Evolutionary conservation across 2,329 filamentous ascomycete genomes (phyloP), one percentile per base, ranked within the genome.

Genomic region (Colletotrichum caudatum): DNA sequence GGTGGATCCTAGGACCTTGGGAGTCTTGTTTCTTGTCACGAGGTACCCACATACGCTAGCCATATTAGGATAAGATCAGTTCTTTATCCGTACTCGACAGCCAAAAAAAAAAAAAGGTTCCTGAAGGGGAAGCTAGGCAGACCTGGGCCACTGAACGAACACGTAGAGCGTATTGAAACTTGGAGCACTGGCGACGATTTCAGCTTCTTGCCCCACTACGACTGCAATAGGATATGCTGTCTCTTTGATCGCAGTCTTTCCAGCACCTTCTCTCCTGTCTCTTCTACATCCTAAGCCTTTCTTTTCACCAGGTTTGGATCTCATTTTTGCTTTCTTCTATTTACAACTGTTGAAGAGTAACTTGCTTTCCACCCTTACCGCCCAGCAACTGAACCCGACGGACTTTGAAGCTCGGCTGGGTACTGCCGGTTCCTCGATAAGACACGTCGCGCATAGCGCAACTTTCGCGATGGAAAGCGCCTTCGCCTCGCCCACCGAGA

Each of bases 391-490:
- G 29, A 54, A 54, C 20, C 35, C 44, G 26, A 69, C 69, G 44
- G 56, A 41, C 35, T 54, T 64, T 54, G 58, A 64, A 66, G 50
- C 70, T 66, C 66, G 50, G 61, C 70, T 71, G 46, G 70, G 33
- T 37, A 69, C 26, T 65, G 53, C 29, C 67, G 61, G 57, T 66
- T 71, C 20, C 50, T 66, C 48, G 70, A 71, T 48, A 72, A 71
- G 56, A 58, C 66, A 71, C 61, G n/a, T 62, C 54, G 62, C 72
- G 62, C 70, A 60, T 66, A 63, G 71, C 73, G 73, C 73, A 66
- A 44, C 66, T 71, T 67, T 71, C 69, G 62, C 74, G 74, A 92
- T 92, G 90, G 89, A 92, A 75, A 87, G 84, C 83, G 90, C 90
- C 75, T 92, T 89, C 77, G 84, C 88, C 75, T 85, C 84, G 77